Percentiles rank a stretch among this genome's conserved stretches.
phyloP scores from a whole-genome alignment of 2,329 filamentous ascomycete species.

The Paracoccidioides lutzii region DNA sequence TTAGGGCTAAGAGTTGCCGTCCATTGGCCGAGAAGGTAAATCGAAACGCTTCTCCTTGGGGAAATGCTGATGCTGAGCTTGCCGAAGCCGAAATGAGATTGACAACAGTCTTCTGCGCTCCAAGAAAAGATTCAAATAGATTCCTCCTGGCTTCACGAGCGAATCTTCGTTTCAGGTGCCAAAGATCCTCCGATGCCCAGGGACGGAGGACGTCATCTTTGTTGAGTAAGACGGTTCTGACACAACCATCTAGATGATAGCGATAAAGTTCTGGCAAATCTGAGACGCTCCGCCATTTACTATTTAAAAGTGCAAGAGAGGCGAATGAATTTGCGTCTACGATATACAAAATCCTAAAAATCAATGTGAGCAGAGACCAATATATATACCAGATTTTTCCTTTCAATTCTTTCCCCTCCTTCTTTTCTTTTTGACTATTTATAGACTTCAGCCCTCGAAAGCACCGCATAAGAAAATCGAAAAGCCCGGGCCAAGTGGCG shows the following conservation, averaged over 20 bases:
- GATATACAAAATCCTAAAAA: conserved; percentile 33
- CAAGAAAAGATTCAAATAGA: conserved; percentile 62
- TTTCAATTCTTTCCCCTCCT: not conserved
- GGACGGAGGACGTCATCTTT: conserved; percentile 23
- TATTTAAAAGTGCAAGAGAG: conserved; percentile 33
- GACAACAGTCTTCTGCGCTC: conserved; percentile 57
- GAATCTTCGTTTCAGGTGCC: conserved; percentile 52
- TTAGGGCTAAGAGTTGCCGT: conserved; percentile 64
- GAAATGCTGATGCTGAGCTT: conserved; percentile 66
- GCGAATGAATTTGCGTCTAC: conserved; percentile 37
- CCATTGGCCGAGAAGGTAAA: conserved; percentile 68
- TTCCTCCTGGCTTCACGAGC: conserved; percentile 60
- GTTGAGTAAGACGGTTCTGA: conserved; percentile 18
- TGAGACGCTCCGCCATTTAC: conserved; percentile 32
- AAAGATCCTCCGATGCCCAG: conserved; percentile 38
- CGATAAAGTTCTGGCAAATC: conserved; percentile 34
- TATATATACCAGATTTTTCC: not conserved
- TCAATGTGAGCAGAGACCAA: conserved; percentile 5
- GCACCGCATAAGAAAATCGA: not conserved
- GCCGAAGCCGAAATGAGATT: conserved; percentile 74
- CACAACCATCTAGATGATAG: conserved; percentile 31
- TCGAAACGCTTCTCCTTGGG: conserved; percentile 72
- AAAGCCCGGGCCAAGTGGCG: not conserved
- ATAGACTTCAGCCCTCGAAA: not conserved
- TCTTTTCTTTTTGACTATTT: not conserved